A percentile compares a stretch with the other conserved stretches of the same genome.
Evolutionary conservation across 2,329 filamentous ascomycete species (phyloP).

Genomic region (Fusarium incarnatum): DNA sequence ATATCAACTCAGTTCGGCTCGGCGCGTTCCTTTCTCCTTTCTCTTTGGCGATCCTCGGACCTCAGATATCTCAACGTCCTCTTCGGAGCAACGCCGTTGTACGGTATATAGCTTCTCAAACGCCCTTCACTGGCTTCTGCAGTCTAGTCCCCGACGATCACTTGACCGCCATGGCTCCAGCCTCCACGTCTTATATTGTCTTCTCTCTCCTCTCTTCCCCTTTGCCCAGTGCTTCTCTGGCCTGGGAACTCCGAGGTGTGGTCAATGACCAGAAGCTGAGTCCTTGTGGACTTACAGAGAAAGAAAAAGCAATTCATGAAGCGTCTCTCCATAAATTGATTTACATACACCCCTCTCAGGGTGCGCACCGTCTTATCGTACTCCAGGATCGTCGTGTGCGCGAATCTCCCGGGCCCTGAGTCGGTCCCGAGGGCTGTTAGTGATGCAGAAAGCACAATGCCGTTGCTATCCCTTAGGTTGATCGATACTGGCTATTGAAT

Average conservation of each 20-base stretch:
- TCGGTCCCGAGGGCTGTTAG: slow-evolving; percentile 13
- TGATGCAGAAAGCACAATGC: slow-evolving; percentile 23
- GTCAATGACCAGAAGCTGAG: slow-evolving; percentile 1
- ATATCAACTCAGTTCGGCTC: slow-evolving; percentile 32
- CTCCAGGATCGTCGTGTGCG: slow-evolving; percentile 13
- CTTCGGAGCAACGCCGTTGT: not conserved
- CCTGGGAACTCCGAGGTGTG: not conserved
- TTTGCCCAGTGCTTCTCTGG: slow-evolving; percentile 13
- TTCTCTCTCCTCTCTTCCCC: not conserved
- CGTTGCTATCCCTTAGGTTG: slow-evolving; percentile 29
- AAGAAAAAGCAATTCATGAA: slow-evolving; percentile 35
- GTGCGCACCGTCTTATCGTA: slow-evolving; percentile 9
- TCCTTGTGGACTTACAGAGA: not conserved
- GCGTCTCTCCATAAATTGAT: not conserved
- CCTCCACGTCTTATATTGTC: slow-evolving; percentile 20
- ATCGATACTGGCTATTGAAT: not conserved
- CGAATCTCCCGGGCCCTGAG: slow-evolving; percentile 7
- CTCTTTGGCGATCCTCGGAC: slow-evolving; percentile 12
- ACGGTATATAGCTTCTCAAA: slow-evolving; percentile 13
- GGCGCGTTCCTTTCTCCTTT: slow-evolving; percentile 29
- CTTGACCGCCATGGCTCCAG: slow-evolving; percentile 22
- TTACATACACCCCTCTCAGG: slow-evolving; percentile 24
- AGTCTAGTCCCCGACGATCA: slow-evolving; percentile 18
- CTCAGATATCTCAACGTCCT: slow-evolving; percentile 19
- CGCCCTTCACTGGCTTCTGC: slow-evolving; percentile 8